These are phyloP conservation scores for Mucuna pruriens DNA, from an alignment of 306 rosid genomes.

Conservation along the genomic window DNA sequence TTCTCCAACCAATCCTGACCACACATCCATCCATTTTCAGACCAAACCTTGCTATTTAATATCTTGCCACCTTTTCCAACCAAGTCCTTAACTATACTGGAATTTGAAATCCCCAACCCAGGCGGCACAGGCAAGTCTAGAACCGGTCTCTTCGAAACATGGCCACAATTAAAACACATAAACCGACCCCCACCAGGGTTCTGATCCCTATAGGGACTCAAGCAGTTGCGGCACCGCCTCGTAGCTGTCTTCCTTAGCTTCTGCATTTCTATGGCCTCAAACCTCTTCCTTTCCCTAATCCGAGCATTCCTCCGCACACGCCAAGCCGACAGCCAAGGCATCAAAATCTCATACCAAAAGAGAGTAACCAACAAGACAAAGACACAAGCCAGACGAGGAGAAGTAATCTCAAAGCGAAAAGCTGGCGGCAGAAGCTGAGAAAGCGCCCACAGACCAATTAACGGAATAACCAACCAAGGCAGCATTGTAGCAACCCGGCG, in stretches of 20 bases:
- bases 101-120: slow-evolving; percentile 69
- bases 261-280: slow-evolving; percentile 90
- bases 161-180: slow-evolving; percentile 98
- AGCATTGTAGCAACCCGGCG: slow-evolving; percentile 99
- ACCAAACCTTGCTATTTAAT: slow-evolving; percentile 84
- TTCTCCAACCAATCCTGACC: slow-evolving; percentile 94
- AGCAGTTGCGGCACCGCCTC: slow-evolving; percentile 86
- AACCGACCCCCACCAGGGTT: slow-evolving; percentile 97
- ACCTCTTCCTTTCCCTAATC: slow-evolving; percentile 89
- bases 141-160: slow-evolving; percentile 91
- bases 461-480: slow-evolving; percentile 98
- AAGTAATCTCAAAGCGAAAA: slow-evolving; percentile 92
- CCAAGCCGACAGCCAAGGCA: slow-evolving; percentile 99
- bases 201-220: slow-evolving; percentile 93
- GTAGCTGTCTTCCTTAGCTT: slow-evolving; percentile 92
- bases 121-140: slow-evolving; percentile 86
- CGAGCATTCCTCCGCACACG: slow-evolving; percentile 74
- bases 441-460: slow-evolving; percentile 94
- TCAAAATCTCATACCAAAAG: slow-evolving; percentile 99
- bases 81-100: slow-evolving; percentile 75
- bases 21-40: slow-evolving; percentile 92
- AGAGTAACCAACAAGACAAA: slow-evolving; percentile 91
- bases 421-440: slow-evolving; percentile 99
- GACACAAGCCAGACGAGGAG: slow-evolving; percentile 93
- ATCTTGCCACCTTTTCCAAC: slow-evolving; percentile 92